Evolutionary conservation across 345 rosid genomes (phyloP).

Genomic region (Populus davidiana): DNA sequence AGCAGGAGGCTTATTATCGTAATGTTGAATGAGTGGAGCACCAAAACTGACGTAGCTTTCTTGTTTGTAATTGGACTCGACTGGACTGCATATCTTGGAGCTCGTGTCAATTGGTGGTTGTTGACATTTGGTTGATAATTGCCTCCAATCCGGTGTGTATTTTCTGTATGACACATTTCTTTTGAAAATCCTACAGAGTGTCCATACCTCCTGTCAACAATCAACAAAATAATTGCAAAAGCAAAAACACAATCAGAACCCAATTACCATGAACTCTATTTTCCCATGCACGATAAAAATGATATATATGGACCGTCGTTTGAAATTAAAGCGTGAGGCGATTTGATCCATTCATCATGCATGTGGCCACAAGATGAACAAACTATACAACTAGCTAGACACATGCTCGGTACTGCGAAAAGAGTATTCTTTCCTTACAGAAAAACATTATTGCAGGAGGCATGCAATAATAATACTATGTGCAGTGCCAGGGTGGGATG

Average conservation of each 20-base stretch:
- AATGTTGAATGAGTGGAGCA: constrained; percentile 24
- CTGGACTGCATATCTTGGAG: constrained; percentile 18
- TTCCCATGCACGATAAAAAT: no score
- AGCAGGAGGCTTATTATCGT: constrained; percentile 23
- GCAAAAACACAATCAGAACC: background rate
- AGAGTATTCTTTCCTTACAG: no score
- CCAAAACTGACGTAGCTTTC: constrained; percentile 52
- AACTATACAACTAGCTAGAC: no score
- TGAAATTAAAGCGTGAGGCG: background rate
- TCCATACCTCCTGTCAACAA: constrained; percentile 77
- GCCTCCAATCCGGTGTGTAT: constrained; percentile 59
- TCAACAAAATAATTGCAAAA: background rate
- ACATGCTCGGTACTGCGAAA: no score
- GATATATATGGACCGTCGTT: no score
- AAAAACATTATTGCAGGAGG: no score
- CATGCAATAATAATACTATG: no score
- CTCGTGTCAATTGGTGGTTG: constrained; percentile 17
- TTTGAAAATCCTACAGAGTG: constrained; percentile 73
- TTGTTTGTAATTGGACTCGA: constrained; percentile 12
- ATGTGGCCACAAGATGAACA: no score
- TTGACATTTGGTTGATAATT: constrained; percentile 36
- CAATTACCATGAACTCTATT: background rate
- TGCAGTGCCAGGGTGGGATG: no score
- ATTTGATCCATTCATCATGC: no score
- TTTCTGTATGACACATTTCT: constrained; percentile 46